Evolutionary conservation across 139 green algal genomes (phyloP).

Genomic region (Parachlorella kessleri): DNA sequence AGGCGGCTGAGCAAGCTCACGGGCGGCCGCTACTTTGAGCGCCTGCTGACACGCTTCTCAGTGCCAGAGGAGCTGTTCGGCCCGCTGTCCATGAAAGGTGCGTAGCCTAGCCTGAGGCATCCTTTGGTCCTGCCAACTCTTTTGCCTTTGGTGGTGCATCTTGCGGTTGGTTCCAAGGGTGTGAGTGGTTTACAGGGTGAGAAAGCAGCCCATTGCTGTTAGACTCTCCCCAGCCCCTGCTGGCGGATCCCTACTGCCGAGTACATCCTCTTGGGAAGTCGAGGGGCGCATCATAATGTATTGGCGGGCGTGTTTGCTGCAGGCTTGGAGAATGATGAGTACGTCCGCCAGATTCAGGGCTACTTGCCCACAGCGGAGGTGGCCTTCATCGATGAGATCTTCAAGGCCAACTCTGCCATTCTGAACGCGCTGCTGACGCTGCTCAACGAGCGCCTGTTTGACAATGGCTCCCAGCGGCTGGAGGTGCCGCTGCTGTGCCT

Average conservation of each 20-base stretch:
- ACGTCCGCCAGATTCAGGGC: constrained; percentile 86
- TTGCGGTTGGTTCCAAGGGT: too few relatives aligned
- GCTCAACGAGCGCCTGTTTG: constrained; percentile 97
- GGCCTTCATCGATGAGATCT: constrained; percentile 97
- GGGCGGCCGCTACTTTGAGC: constrained; percentile 87
- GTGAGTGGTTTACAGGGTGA: too few relatives aligned
- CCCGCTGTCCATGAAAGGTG: constrained; percentile 84
- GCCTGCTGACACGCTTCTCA: constrained; percentile 93
- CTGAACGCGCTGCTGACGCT: constrained; percentile 96
- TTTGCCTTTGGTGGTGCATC: not conserved
- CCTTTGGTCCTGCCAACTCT: too few relatives aligned
- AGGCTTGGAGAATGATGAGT: constrained; percentile 52
- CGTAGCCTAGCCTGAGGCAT: not conserved
- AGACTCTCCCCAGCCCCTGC: too few relatives aligned
- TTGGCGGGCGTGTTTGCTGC: too few relatives aligned
- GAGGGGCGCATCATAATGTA: too few relatives aligned
- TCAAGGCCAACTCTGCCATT: constrained; percentile 95
- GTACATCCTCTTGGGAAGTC: too few relatives aligned
- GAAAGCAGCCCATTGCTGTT: too few relatives aligned
- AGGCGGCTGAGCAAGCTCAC: constrained; percentile 66
- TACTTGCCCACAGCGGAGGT: constrained; percentile 91
- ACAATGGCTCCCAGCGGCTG: constrained; percentile 90
- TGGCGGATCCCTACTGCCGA: too few relatives aligned
- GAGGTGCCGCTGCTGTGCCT: constrained; percentile 76
- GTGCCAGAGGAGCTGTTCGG: constrained; percentile 98